Percentiles rank a stretch among this genome's conserved stretches.
phyloP scores from a whole-genome alignment of 805 yeast species.

The Saccharomycopsis vini region DNA sequence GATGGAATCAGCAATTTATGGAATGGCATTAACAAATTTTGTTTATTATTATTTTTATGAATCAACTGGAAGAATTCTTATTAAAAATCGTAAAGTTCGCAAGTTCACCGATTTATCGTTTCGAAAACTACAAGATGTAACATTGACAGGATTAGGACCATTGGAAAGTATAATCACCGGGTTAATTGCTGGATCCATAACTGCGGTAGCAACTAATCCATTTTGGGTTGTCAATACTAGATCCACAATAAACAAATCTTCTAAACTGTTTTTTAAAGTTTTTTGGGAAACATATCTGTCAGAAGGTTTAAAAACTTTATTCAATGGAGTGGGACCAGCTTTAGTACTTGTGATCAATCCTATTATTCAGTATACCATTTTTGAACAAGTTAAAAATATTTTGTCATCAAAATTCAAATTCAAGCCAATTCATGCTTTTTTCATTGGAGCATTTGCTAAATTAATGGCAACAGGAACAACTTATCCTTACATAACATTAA shows the following conservation, averaged over 20 bases:
- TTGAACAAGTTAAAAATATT: slow-evolving; percentile 72
- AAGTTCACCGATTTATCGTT: slow-evolving; percentile 21
- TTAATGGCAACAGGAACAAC: slow-evolving; percentile 82
- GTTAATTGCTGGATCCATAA: slow-evolving; percentile 78
- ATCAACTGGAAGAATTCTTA: slow-evolving; percentile 43
- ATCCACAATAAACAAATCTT: slow-evolving; percentile 50
- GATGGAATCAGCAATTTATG: slow-evolving; percentile 77
- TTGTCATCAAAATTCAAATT: slow-evolving; percentile 31
- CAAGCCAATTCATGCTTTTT: slow-evolving; percentile 68
- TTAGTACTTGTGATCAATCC: slow-evolving; percentile 81
- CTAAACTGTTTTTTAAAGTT: slow-evolving; percentile 43
- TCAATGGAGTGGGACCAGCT: slow-evolving; percentile 85
- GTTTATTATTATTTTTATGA: slow-evolving; percentile 89
- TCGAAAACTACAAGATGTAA: slow-evolving; percentile 8
- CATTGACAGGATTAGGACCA: slow-evolving; percentile 39
- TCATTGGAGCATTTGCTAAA: slow-evolving; percentile 85
- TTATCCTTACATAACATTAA: slow-evolving; percentile 85
- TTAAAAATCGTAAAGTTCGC: slow-evolving; percentile 25
- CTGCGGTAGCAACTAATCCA: slow-evolving; percentile 78
- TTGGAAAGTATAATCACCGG: slow-evolving; percentile 68
- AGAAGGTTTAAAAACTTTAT: slow-evolving; percentile 66
- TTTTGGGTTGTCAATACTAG: slow-evolving; percentile 94
- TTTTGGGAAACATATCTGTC: slow-evolving; percentile 52
- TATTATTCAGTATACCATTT: slow-evolving; percentile 83
- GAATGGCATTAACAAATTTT: slow-evolving; percentile 79